Evolutionary conservation across 164 flowering plant genomes (phyloP), one percentile per base, ranked within the genome.

Genomic region (Euptelea pleiosperma): DNA sequence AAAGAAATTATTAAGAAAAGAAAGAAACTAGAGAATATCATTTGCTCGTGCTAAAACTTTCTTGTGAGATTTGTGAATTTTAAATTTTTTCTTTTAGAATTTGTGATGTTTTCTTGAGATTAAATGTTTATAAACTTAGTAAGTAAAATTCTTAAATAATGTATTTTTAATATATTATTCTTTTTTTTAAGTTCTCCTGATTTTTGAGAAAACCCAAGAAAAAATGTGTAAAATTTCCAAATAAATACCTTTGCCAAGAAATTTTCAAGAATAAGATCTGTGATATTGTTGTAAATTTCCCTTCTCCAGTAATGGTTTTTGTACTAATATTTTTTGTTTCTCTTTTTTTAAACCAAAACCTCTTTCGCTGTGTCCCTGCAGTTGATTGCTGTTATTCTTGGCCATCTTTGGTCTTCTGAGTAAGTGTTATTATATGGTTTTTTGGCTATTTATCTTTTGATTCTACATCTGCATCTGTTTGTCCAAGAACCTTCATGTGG

Each of bases 371-470:
- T 63, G 60, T 31, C 33, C 8, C 21, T 78, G 81, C 92, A 94
- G 99, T 75, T 91, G 66, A 82, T 94, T 64, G 83, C 95, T 49
- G 85, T 91, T 16, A 85, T 94, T 61, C 77, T 94, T 62, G 95
- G 97, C 45, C 96, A 94, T 77, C 80, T 94, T 61, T 91, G 99
- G 99, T 81, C 95, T 16, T 79, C 89, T 39, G 99, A 94, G 99
- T 94, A 88, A 80, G 99, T 77, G 1, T 26, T 55, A 21, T 39
- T 47, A 51, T 59, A 30, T 65, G 16, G 2, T 22, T 19, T 25
- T n/a, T 53, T 29, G 22, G 19, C 0, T 24, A 11, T 26, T 8
- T 36, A 10, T 14, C 33, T 39, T 24, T 28, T 22, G 25, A 18
- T 48, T 36, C 33, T 43, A 12, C 8, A 9, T 37, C 9, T 31